These are phyloP conservation scores for Pseudonectria buxi DNA, from an alignment of 2,329 filamentous ascomycete genomes.

Conservation along the genomic window DNA sequence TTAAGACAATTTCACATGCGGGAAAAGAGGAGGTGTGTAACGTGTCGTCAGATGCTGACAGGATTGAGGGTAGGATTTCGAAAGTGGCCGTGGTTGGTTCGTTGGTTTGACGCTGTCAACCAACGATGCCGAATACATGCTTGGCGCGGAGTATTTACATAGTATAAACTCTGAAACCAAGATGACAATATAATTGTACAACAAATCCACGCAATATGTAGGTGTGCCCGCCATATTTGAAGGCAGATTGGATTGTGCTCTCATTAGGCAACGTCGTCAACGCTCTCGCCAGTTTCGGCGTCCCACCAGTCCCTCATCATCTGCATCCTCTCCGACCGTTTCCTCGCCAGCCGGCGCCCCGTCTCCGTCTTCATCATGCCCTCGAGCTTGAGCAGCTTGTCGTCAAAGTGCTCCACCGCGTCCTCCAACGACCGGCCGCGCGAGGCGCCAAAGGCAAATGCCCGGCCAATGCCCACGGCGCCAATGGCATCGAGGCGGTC, in stretches of 20 bases:
- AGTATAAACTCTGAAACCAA: too few relatives aligned
- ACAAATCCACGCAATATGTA: too few relatives aligned
- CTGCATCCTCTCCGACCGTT: constrained; percentile 46
- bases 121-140: too few relatives aligned
- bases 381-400: constrained; percentile 63
- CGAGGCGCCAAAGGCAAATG: constrained; percentile 58
- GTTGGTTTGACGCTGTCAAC: too few relatives aligned
- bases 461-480: constrained; percentile 73
- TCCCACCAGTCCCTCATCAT: constrained; percentile 53
- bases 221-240: too few relatives aligned
- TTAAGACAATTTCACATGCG: too few relatives aligned
- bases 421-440: constrained; percentile 52
- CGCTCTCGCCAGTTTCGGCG: constrained; percentile 36
- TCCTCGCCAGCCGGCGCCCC: constrained; percentile 45
- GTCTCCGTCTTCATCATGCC: constrained; percentile 58
- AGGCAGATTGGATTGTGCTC: not conserved
- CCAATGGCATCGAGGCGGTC: constrained; percentile 89
- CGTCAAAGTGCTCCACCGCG: constrained; percentile 67
- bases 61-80: too few relatives aligned
- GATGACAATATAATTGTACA: too few relatives aligned
- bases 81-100: too few relatives aligned
- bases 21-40: too few relatives aligned
- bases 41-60: too few relatives aligned
- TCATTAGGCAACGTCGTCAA: constrained; percentile 1
- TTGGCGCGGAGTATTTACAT: too few relatives aligned